Percentiles rank a stretch among this genome's conserved stretches.
phyloP scores from a whole-genome alignment of 176 grass and related monocot species.

The Pontederia crassipes region DNA sequence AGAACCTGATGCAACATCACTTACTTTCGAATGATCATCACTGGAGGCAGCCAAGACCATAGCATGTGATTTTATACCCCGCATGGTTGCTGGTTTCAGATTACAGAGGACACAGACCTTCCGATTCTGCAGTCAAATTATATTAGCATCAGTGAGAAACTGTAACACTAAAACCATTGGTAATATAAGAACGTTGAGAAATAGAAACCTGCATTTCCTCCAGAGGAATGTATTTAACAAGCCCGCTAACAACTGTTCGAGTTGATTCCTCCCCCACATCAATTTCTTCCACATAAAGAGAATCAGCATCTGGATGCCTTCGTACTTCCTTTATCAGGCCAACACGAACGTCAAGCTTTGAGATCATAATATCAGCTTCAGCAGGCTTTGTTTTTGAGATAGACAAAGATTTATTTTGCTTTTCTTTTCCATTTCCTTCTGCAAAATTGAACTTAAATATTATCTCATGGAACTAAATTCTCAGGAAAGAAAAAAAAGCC shows the following conservation, averaged over 20 bases:
- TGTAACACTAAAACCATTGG: neutral
- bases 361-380: slow-evolving; percentile 45
- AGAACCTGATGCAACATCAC: neutral
- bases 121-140: slow-evolving; percentile 36
- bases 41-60: slow-evolving; percentile 98
- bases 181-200: neutral
- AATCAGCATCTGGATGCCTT: slow-evolving; percentile 91
- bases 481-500: neutral
- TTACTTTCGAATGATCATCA: slow-evolving; percentile 72
- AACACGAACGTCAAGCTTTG: slow-evolving; percentile 81
- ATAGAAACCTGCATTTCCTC: slow-evolving; percentile 76
- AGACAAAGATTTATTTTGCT: slow-evolving; percentile 35
- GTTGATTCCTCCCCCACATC: slow-evolving; percentile 80
- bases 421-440: slow-evolving; percentile 40
- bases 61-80: slow-evolving; percentile 79
- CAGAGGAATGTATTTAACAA: slow-evolving; percentile 80
- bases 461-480: neutral
- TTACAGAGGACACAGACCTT: slow-evolving; percentile 89
- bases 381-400: slow-evolving; percentile 55
- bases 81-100: slow-evolving; percentile 87
- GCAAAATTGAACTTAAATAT: slow-evolving; percentile 22
- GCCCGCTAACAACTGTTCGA: slow-evolving; percentile 90
- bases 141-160: slow-evolving; percentile 10
- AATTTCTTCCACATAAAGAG: slow-evolving; percentile 94
- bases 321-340: slow-evolving; percentile 75